Evolutionary conservation across 768 basidiomycete species (phyloP).

Genomic region (Amanita subjunquillea): DNA sequence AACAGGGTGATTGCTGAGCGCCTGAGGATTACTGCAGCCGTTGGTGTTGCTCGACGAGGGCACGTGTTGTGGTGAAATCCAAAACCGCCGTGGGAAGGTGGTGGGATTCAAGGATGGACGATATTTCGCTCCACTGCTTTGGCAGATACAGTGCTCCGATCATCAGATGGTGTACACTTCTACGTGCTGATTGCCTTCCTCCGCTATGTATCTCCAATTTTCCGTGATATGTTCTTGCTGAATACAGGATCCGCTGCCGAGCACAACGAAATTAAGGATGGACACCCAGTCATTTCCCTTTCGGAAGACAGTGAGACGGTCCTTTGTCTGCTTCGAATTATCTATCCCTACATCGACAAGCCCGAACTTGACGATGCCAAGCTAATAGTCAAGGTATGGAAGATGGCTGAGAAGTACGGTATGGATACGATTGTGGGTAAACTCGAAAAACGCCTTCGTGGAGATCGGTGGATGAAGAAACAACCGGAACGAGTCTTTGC

Average conservation of each 20-base stretch:
- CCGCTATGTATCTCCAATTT: constrained; percentile 19
- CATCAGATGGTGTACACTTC: constrained; percentile 14
- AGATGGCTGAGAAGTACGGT: no score
- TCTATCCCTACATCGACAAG: neutral
- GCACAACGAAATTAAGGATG: neutral
- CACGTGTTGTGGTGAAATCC: no score
- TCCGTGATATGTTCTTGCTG: constrained; percentile 19
- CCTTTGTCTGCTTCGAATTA: constrained; percentile 1
- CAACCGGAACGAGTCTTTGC: no score
- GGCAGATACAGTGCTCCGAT: constrained; percentile 15
- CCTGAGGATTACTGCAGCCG: no score
- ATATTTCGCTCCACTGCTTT: neutral
- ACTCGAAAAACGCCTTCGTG: no score
- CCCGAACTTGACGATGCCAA: neutral
- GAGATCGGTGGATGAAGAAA: no score
- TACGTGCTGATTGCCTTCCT: constrained; percentile 16
- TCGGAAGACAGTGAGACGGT: constrained; percentile 7
- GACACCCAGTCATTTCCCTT: constrained; percentile 6
- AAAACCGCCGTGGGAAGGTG: no score
- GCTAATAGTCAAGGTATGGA: no score
- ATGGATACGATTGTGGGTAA: no score
- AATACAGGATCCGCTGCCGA: constrained; percentile 7
- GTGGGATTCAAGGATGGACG: no score
- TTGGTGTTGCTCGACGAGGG: no score
- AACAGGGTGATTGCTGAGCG: no score